Conservation (phyloP, 345 rosid species). For the Odontarrhena argentea region DNA sequence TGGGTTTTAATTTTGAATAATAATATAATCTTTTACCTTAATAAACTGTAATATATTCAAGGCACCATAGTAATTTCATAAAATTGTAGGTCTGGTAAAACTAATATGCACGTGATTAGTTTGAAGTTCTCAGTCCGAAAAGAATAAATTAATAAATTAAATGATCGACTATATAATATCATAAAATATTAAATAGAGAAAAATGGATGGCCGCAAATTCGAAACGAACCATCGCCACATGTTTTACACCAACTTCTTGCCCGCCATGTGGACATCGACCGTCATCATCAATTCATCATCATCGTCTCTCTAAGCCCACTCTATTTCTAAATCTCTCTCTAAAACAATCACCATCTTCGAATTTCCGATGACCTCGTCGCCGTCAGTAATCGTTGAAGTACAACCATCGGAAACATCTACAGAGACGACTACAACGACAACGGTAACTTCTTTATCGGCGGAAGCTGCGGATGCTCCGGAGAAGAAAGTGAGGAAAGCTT, state of each 20-base stretch:
- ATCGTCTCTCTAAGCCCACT: not conserved
- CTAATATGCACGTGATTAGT: slow-evolving; percentile 15
- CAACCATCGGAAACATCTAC: slow-evolving; percentile 26
- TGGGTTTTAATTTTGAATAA: too few relatives aligned
- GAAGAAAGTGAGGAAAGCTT: slow-evolving; percentile 83
- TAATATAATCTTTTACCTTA: too few relatives aligned
- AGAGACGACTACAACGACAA: slow-evolving; percentile 16
- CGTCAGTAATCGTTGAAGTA: slow-evolving; percentile 16
- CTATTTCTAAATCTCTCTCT: slow-evolving; percentile 25
- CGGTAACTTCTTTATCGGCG: slow-evolving; percentile 11
- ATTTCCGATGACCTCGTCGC: slow-evolving; percentile 37
- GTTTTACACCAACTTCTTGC: slow-evolving; percentile 33
- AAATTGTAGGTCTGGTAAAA: not conserved
- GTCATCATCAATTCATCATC: not conserved
- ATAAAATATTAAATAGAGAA: not conserved
- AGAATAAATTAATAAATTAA: not conserved
- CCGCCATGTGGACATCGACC: slow-evolving; percentile 35
- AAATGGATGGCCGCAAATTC: slow-evolving; percentile 40
- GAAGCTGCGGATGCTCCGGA: slow-evolving; percentile 52
- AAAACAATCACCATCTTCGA: slow-evolving; percentile 16
- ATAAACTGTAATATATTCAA: too few relatives aligned
- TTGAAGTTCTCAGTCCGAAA: slow-evolving; percentile 1
- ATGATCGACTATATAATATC: too few relatives aligned
- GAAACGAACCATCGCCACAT: slow-evolving; percentile 39
- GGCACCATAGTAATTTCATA: not conserved